A percentile compares a stretch with the other conserved stretches of the same genome.
Evolutionary conservation across 257 asterid genomes (phyloP).

Genomic region (Solanum verrucosum): DNA sequence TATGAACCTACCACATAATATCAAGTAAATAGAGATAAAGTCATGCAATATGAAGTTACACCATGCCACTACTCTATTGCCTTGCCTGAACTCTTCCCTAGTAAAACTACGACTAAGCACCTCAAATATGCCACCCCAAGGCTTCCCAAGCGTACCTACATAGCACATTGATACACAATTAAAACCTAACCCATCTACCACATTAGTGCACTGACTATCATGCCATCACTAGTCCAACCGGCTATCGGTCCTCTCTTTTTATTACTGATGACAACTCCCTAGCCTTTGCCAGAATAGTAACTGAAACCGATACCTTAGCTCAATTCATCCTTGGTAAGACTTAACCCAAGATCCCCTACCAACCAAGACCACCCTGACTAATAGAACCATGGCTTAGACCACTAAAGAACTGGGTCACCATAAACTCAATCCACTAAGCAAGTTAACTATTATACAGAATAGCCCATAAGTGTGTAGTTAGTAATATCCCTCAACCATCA

Average conservation of each 20-base stretch:
- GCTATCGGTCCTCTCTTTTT: no score
- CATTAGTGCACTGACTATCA: not conserved
- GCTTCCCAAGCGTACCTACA: not conserved
- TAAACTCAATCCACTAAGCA: not conserved
- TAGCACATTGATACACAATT: not conserved
- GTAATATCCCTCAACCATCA: not conserved
- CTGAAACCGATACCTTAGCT: not conserved
- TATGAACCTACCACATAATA: not conserved
- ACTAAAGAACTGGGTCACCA: not conserved
- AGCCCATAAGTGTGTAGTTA: not conserved
- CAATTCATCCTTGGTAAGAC: not conserved
- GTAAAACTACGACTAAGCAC: not conserved
- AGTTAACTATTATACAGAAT: not conserved
- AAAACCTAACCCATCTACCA: not conserved
- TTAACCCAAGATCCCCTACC: not conserved
- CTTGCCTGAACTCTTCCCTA: not conserved
- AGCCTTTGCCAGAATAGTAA: not conserved
- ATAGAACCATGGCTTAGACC: not conserved
- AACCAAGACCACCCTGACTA: not conserved
- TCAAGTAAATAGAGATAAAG: not conserved
- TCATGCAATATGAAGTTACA: not conserved
- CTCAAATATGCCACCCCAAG: not conserved
- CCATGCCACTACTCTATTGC: not conserved
- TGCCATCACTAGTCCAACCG: not conserved
- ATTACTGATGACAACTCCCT: not conserved